Base-by-base conservation (phyloP, 148 eudicot genomes). In the Spergularia marina region DNA sequence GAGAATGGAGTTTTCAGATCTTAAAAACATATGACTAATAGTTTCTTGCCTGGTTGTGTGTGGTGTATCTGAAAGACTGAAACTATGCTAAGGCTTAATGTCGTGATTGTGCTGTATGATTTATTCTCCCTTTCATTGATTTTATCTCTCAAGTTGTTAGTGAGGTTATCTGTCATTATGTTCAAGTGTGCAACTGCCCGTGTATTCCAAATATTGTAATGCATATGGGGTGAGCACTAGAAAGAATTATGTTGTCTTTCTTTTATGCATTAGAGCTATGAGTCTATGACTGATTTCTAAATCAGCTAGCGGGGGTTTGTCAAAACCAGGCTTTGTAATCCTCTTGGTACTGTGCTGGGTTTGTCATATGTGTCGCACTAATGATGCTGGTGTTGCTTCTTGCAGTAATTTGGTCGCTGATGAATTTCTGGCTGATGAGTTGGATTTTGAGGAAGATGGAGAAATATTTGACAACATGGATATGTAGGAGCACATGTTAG, bases 381-480 rank as follows among this genome's bases (percentile, higher is more conserved):
- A 67, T 7, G 5, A 8, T 51, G 34, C 11, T 8, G 67, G 47
- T 20, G 6, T 20, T 54, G 14, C 75, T 58, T 79, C 58, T 81
- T 80, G 84, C 94, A 95, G 98, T 85, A 92, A 92, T 78, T 87
- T 95, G 96, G 92, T 81, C 74, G 85, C 77, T 14, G 97, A 92
- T 34, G 90, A 87, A 66, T 88, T 84, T 77, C 78, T 81, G 20
- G 65, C 76, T 15, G 90, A 87, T 44, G 92, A 85, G 61, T 77
- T 77, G 53, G 64, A 55, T 73, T 80, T 72, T 2, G 94, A 88
- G 81, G 97, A 86, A 66, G 91, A 91, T 73, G 93, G 83, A 59
- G 91, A 89, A 68, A 92, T 95, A 81, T 95, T 92, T 58, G 96
- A 90, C 73, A 84, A 80, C 84, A 95, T 95, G 98, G 98, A 92